Evolutionary conservation across 148 eudicot species (phyloP).

Genomic region (Silene conica): DNA sequence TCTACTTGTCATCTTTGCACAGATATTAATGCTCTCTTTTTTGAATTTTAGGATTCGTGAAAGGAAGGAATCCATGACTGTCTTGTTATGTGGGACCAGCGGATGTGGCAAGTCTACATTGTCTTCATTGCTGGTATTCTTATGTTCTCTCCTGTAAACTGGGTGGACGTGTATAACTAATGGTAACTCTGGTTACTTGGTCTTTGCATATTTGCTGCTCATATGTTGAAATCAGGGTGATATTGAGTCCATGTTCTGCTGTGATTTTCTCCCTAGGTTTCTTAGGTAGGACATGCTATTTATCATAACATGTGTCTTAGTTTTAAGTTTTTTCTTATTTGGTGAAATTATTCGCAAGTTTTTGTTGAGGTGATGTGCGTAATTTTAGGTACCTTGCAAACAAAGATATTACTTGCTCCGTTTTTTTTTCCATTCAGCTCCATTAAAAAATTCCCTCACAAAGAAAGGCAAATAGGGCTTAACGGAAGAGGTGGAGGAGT

Average conservation of each 20-base stretch:
- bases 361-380: too few relatives aligned
- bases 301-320: background rate
- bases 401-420: background rate
- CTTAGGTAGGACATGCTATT: background rate
- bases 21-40: constrained; percentile 4
- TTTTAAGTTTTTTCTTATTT: background rate
- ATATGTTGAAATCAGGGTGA: background rate
- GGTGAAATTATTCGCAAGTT: background rate
- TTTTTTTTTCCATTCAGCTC: too few relatives aligned
- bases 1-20: background rate
- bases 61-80: constrained; percentile 85
- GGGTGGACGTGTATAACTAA: background rate
- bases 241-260: background rate
- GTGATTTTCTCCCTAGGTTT: background rate
- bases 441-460: too few relatives aligned
- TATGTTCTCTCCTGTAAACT: constrained; percentile 1
- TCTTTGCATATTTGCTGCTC: background rate
- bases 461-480: background rate
- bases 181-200: background rate
- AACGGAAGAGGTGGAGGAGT: background rate
- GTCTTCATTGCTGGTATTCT: constrained; percentile 81
- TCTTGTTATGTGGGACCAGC: constrained; percentile 88
- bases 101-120: constrained; percentile 97
- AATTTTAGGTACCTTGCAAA: background rate
- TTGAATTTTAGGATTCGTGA: constrained; percentile 74